A percentile compares a stretch with the other conserved stretches of the same genome.
phyloP scores from a whole-genome alignment of 805 yeast species.

The Yarrowia osloensis region DNA sequence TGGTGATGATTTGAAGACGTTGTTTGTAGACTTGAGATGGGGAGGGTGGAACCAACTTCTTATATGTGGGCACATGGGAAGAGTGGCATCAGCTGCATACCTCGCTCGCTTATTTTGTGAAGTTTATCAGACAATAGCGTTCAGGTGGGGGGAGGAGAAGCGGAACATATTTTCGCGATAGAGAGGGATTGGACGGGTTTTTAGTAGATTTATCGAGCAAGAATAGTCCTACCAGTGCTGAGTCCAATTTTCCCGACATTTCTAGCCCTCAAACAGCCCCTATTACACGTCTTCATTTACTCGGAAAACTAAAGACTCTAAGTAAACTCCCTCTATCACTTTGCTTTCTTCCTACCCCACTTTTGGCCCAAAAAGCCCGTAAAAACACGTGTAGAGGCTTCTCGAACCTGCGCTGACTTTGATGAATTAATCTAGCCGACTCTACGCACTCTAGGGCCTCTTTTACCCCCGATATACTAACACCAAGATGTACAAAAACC shows the following conservation, averaged over 20 bases:
- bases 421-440: not conserved
- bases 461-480: not conserved
- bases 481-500: not conserved
- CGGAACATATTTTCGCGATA: not conserved
- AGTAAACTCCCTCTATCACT: slow-evolving; percentile 1
- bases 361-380: not conserved
- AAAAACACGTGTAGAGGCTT: not conserved
- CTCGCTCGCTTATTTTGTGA: slow-evolving; percentile 25
- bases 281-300: not conserved
- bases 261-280: not conserved
- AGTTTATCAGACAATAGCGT: slow-evolving; percentile 3
- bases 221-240: no score
- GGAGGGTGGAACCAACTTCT: not conserved
- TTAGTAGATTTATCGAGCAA: not conserved
- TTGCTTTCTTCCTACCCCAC: slow-evolving; percentile 26
- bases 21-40: not conserved
- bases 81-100: slow-evolving; percentile 25
- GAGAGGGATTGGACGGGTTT: not conserved
- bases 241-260: not conserved
- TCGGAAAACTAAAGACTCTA: slow-evolving; percentile 3
- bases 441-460: no score
- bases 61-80: slow-evolving; percentile 7
- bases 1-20: not conserved
- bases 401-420: not conserved
- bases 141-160: slow-evolving; percentile 11